Conservation (phyloP, 225 moss, liverwort and hornwort species). For the Thuidium tamariscinum region DNA sequence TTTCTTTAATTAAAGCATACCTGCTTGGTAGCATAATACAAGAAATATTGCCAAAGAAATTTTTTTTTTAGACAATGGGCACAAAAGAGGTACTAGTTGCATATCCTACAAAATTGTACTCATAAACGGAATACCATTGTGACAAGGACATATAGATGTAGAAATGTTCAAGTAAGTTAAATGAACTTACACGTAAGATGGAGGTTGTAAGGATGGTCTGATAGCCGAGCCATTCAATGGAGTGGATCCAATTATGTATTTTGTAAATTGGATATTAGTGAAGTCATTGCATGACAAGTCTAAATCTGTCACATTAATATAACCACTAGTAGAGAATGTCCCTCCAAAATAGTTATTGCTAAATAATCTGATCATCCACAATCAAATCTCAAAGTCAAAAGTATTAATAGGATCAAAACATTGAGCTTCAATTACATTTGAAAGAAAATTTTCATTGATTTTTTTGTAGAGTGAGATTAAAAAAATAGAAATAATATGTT, state of each 20-base stretch:
- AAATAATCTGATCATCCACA: background rate
- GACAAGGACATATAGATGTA: no score
- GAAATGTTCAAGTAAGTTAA: background rate
- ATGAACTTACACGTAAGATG: background rate
- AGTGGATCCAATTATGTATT: no score
- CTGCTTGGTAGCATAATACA: no score
- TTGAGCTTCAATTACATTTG: background rate
- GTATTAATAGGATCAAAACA: background rate
- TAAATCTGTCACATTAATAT: fast-evolving
- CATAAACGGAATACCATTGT: no score
- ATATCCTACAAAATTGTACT: no score
- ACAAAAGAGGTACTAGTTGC: no score
- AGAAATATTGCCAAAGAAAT: fast-evolving
- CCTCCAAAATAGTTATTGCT: background rate
- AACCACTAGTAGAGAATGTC: background rate
- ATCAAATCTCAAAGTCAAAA: background rate
- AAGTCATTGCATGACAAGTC: background rate
- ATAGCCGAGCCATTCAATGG: no score
- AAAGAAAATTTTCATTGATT: no score
- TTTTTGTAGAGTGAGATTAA: no score
- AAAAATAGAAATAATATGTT: background rate
- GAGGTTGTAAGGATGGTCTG: no score
- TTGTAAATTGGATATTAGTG: background rate
- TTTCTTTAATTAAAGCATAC: no score
- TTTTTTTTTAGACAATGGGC: no score